These are phyloP conservation scores for Lathyrus sativus DNA, from an alignment of 306 rosid genomes.

Conservation along the genomic window DNA sequence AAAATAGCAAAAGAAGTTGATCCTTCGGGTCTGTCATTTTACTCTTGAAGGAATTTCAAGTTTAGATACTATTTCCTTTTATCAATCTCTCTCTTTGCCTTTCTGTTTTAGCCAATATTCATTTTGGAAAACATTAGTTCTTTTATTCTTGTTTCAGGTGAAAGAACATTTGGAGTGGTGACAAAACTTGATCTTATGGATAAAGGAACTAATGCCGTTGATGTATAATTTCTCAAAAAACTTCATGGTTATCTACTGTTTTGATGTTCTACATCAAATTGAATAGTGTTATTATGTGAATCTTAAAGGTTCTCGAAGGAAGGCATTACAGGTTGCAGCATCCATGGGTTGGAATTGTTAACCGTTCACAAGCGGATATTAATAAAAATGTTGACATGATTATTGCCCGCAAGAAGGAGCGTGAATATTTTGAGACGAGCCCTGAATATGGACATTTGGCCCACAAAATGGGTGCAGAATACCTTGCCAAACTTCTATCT, in stretches of 20 bases:
- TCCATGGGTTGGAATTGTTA: conserved; percentile 96
- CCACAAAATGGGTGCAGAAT: conserved; percentile 92
- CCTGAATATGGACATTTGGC: conserved; percentile 95
- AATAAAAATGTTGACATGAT: conserved; percentile 85
- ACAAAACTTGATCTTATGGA: conserved; percentile 94
- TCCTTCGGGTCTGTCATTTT: conserved; percentile 63
- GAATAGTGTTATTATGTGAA: conserved; percentile 30
- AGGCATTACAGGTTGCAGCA: conserved; percentile 80
- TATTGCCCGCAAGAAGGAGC: conserved; percentile 82
- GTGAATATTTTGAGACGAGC: conserved; percentile 84
- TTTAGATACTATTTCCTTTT: conserved; percentile 6
- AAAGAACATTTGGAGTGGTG: conserved; percentile 93
- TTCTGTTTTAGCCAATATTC: conserved; percentile 5
- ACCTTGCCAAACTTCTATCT: conserved; percentile 87
- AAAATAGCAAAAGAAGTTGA: conserved; percentile 93
- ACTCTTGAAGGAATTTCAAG: conserved; percentile 22
- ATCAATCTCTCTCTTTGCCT: not conserved
- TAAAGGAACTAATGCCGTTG: conserved; percentile 51
- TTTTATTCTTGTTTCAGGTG: conserved; percentile 56
- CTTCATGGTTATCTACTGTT: conserved; percentile 25
- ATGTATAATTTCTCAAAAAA: conserved; percentile 52
- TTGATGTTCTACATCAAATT: conserved; percentile 1
- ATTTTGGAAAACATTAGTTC: not conserved
- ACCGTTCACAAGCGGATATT: conserved; percentile 63
- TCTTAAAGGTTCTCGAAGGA: conserved; percentile 85